Evolutionary conservation across 352 stramenopile species (phyloP).

Genomic region (Phytophthora litchii): DNA sequence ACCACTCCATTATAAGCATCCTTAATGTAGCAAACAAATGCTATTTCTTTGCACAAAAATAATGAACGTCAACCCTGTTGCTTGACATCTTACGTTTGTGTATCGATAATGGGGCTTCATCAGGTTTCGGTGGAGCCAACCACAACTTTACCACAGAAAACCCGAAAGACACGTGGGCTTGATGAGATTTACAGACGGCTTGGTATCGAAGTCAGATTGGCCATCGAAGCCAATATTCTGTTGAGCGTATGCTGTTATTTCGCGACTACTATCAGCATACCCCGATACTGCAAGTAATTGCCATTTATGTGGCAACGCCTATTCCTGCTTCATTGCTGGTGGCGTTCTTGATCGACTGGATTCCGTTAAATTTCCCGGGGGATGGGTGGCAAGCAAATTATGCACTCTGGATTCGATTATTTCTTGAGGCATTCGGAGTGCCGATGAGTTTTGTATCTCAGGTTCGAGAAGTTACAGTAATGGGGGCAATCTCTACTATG

Average conservation of each 20-base stretch:
- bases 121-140: too few species aligned
- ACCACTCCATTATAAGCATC: too few species aligned
- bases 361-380: constrained; percentile 18
- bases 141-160: too few species aligned
- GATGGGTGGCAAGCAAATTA: constrained; percentile 23
- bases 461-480: neutral
- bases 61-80: too few species aligned
- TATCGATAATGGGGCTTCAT: too few species aligned
- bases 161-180: neutral
- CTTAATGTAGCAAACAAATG: too few species aligned
- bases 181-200: neutral
- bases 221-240: constrained; percentile 5
- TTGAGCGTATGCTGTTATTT: constrained; percentile 2
- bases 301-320: constrained; percentile 9
- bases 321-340: constrained; percentile 15
- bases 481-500: neutral
- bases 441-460: neutral
- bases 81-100: too few species aligned
- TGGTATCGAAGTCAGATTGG: constrained; percentile 4
- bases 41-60: too few species aligned
- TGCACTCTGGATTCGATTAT: constrained; percentile 14
- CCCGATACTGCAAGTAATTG: neutral
- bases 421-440: neutral
- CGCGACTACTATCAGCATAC: constrained; percentile 5
- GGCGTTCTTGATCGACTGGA: constrained; percentile 17